A percentile compares a stretch with the other conserved stretches of the same genome.
Evolutionary conservation across 2,329 filamentous ascomycete genomes (phyloP).

Genomic region (Colletotrichum sp.): DNA sequence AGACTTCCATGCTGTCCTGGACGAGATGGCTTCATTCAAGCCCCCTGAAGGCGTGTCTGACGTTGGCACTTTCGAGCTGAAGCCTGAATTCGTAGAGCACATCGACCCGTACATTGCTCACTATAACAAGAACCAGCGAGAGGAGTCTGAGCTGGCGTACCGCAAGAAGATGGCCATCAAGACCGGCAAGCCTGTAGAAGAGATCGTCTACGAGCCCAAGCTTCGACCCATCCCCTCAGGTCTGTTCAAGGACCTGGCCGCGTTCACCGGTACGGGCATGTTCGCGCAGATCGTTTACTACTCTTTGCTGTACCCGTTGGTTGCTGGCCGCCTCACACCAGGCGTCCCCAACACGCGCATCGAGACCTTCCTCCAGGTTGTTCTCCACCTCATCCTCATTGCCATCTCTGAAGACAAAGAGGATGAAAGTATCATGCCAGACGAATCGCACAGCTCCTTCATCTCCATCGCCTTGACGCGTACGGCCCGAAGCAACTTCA

Average conservation of each 20-base stretch:
- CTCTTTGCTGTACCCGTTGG: slow-evolving; percentile 80
- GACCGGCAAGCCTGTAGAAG: slow-evolving; percentile 78
- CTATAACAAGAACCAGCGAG: slow-evolving; percentile 95
- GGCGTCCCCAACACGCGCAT: slow-evolving; percentile 81
- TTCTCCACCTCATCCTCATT: slow-evolving; percentile 85
- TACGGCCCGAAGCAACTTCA: slow-evolving; percentile 65
- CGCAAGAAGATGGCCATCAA: slow-evolving; percentile 87
- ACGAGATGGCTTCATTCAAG: slow-evolving; percentile 88
- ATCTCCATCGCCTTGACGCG: slow-evolving; percentile 72
- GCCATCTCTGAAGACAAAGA: slow-evolving; percentile 83
- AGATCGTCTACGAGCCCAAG: slow-evolving; percentile 91
- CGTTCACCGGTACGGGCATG: slow-evolving; percentile 81
- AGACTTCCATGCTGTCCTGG: slow-evolving; percentile 82
- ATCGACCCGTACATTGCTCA: slow-evolving; percentile 96
- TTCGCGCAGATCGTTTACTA: slow-evolving; percentile 93
- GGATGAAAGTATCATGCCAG: slow-evolving; percentile 54
- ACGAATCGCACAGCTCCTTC: slow-evolving; percentile 67
- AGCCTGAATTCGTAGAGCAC: slow-evolving; percentile 82
- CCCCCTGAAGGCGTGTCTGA: slow-evolving; percentile 91
- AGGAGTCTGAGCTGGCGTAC: slow-evolving; percentile 91
- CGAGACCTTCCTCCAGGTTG: slow-evolving; percentile 90
- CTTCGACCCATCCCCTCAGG: slow-evolving; percentile 78
- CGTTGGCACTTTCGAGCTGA: slow-evolving; percentile 92
- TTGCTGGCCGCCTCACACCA: slow-evolving; percentile 71
- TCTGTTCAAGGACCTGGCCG: slow-evolving; percentile 76